Percentiles rank a stretch among this genome's conserved stretches.
Evolutionary conservation across 164 flowering plant species (phyloP).

Genomic region (Piper betle): DNA sequence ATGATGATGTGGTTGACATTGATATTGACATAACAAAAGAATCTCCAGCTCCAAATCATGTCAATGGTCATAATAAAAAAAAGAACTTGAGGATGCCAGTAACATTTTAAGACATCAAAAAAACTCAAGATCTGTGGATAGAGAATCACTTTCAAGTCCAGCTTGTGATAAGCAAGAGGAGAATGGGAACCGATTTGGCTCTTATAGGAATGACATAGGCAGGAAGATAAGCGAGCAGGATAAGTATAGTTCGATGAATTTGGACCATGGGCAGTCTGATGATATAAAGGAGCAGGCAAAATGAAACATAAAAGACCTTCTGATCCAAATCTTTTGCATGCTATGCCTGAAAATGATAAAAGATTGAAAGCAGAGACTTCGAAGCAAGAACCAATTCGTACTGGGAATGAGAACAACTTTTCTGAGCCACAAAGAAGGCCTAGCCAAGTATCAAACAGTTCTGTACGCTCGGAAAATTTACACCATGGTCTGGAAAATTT

Average conservation of each 20-base stretch:
- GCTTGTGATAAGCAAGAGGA: conserved; percentile 22
- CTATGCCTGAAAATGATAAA: conserved; percentile 32
- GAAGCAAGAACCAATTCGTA: conserved; percentile 14
- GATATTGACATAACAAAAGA: conserved; percentile 23
- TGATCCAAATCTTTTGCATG: conserved; percentile 24
- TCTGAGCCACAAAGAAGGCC: conserved; percentile 19
- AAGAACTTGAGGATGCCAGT: conserved; percentile 21
- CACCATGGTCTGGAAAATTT: neutral
- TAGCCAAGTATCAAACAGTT: conserved; percentile 16
- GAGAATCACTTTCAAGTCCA: conserved; percentile 14
- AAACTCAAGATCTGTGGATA: conserved; percentile 19
- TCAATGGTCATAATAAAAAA: conserved; percentile 3
- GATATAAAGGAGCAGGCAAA: conserved; percentile 20
- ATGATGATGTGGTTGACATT: conserved; percentile 4
- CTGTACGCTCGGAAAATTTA: conserved; percentile 8
- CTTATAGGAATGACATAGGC: conserved; percentile 15
- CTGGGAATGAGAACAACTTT: neutral
- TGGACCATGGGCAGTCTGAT: conserved; percentile 24
- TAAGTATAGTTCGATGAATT: conserved; percentile 8
- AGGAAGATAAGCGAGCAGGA: conserved; percentile 1
- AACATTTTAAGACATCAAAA: conserved; percentile 14
- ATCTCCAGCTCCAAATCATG: conserved; percentile 18
- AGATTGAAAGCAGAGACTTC: conserved; percentile 30
- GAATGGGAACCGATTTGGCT: conserved; percentile 17
- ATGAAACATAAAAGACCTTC: conserved; percentile 44